Evolutionary conservation across 1,139 yeast genomes (phyloP).

Genomic region (Hyphopichia khmerensis): DNA sequence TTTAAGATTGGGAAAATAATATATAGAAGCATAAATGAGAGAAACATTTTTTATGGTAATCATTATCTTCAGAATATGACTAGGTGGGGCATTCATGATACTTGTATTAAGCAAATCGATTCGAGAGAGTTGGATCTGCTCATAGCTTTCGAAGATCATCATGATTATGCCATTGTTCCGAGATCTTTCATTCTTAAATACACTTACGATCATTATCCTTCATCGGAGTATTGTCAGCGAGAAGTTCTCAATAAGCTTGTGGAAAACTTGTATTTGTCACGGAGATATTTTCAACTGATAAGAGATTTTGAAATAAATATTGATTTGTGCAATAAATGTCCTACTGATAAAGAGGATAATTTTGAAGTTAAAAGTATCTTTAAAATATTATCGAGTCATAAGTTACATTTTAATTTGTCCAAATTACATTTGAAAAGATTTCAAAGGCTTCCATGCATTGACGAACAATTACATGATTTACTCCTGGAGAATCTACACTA

Average conservation of each 20-base stretch:
- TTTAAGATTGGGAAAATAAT: conserved; percentile 4
- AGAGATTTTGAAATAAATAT: conserved; percentile 12
- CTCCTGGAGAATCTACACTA: background rate
- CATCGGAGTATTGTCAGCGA: background rate
- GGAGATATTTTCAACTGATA: conserved; percentile 7
- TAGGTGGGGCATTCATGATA: conserved; percentile 2
- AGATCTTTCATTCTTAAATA: conserved; percentile 1
- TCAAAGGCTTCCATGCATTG: background rate
- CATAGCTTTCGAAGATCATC: background rate
- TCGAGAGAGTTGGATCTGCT: background rate
- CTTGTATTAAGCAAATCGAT: conserved; percentile 1
- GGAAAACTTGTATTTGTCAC: conserved; percentile 2
- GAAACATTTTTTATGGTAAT: conserved; percentile 7
- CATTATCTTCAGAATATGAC: conserved; percentile 1
- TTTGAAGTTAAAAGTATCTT: conserved; percentile 7
- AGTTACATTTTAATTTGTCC: conserved; percentile 10
- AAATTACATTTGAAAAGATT: conserved; percentile 10
- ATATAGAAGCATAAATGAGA: conserved; percentile 11
- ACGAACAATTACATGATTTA: background rate
- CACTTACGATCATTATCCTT: conserved; percentile 6
- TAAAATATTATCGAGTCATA: conserved; percentile 6
- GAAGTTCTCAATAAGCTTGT: background rate
- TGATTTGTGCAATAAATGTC: conserved; percentile 13
- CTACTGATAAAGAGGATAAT: conserved; percentile 5
- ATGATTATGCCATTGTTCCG: conserved; percentile 4